Percentiles rank a stretch among this genome's conserved stretches.
Evolutionary conservation across 1,284 basidiomycete species (phyloP).

Genomic region (Mycena citricolor): DNA sequence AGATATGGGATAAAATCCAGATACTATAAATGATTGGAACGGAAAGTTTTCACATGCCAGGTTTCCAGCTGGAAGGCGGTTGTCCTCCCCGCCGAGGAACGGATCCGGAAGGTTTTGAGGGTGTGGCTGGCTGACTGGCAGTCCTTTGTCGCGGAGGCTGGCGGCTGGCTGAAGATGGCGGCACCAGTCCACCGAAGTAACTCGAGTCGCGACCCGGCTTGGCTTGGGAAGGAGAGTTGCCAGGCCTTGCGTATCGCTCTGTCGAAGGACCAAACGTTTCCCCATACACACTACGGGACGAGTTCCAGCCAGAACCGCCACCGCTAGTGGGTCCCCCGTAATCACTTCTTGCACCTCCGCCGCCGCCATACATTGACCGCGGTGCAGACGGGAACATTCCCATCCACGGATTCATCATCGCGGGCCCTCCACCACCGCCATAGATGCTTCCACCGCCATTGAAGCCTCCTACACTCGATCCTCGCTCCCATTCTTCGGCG

Average conservation of each 20-base stretch:
- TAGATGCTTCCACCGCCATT: slow-evolving; percentile 37
- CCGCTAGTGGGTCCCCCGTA: slow-evolving; percentile 41
- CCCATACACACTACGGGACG: slow-evolving; percentile 66
- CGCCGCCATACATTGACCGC: slow-evolving; percentile 54
- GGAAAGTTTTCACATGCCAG: too few species aligned
- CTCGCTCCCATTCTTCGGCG: slow-evolving; percentile 83
- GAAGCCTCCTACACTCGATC: slow-evolving; percentile 54
- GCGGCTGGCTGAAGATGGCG: slow-evolving; percentile 32
- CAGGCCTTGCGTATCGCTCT: slow-evolving; percentile 27
- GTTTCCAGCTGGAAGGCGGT: slow-evolving; percentile 65
- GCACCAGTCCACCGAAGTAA: slow-evolving; percentile 39
- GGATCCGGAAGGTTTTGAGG: slow-evolving; percentile 25
- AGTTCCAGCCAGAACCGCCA: slow-evolving; percentile 49
- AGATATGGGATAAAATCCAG: too few species aligned
- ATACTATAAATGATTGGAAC: too few species aligned
- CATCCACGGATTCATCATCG: slow-evolving; percentile 42
- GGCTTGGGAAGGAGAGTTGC: slow-evolving; percentile 21
- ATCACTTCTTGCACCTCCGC: slow-evolving; percentile 50
- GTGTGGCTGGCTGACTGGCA: slow-evolving; percentile 53
- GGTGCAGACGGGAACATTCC: slow-evolving; percentile 49
- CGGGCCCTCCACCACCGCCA: slow-evolving; percentile 38
- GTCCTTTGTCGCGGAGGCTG: slow-evolving; percentile 45
- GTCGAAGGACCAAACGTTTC: slow-evolving; percentile 55
- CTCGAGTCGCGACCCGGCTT: slow-evolving; percentile 33
- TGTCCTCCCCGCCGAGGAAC: slow-evolving; percentile 31